Percentiles rank a stretch among this genome's conserved stretches.
Evolutionary conservation across 768 basidiomycete genomes (phyloP).

Genomic region (Tylopilus rubrobrunneus): DNA sequence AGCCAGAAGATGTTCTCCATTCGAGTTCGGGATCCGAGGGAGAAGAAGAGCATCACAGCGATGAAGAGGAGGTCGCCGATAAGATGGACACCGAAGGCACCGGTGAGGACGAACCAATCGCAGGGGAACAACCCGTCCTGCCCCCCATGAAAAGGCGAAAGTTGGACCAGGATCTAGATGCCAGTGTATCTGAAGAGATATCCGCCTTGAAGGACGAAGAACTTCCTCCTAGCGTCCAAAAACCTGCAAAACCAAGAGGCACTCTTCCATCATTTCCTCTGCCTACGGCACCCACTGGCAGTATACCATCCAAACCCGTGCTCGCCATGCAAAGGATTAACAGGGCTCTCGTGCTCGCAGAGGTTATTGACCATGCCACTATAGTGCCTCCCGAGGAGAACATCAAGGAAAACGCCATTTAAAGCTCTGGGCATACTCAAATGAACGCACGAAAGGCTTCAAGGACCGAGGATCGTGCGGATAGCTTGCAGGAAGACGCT

Average conservation of each 20-base stretch:
- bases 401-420: no score
- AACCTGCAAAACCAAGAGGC: constrained; percentile 21
- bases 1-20: constrained; percentile 18
- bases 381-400: constrained; percentile 45
- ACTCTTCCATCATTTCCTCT: constrained; percentile 67
- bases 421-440: no score
- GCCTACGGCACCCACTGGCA: constrained; percentile 58
- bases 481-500: no score
- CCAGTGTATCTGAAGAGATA: not conserved
- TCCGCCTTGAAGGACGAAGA: constrained; percentile 1
- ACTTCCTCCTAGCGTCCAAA: not conserved
- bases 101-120: constrained; percentile 6
- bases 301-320: constrained; percentile 64
- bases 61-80: constrained; percentile 16
- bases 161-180: constrained; percentile 24
- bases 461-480: no score
- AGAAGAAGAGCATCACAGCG: constrained; percentile 19
- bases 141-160: constrained; percentile 46
- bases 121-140: constrained; percentile 11
- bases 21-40: constrained; percentile 19
- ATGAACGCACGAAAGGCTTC: no score
- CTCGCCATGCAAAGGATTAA: constrained; percentile 79
- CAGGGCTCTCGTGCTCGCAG: constrained; percentile 63
- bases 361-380: constrained; percentile 56
- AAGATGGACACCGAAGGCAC: constrained; percentile 11